Evolutionary conservation across 2,329 filamentous ascomycete genomes (phyloP).

Genomic region (Phyllosticta citrichinensis): DNA sequence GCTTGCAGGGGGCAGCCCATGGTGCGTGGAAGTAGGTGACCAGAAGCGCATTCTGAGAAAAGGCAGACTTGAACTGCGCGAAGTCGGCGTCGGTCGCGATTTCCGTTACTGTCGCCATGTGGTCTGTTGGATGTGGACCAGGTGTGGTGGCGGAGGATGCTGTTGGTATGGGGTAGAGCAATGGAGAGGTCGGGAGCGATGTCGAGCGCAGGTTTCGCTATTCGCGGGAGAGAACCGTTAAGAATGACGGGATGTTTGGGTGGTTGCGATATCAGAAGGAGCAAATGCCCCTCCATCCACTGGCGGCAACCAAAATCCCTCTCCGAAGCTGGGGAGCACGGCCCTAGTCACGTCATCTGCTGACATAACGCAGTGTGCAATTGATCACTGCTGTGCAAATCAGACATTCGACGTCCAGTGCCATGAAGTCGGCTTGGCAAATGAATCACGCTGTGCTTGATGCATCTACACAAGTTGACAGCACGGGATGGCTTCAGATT

Average conservation of each 20-base stretch:
- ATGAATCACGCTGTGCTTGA: too few species aligned
- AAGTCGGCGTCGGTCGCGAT: slow-evolving; percentile 67
- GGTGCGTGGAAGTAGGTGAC: slow-evolving; percentile 92
- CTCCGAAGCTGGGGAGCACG: not conserved
- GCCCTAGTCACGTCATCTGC: not conserved
- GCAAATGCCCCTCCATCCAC: not conserved
- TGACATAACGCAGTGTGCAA: not conserved
- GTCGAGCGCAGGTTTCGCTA: not conserved
- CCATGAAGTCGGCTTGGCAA: not conserved
- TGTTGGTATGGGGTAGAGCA: not conserved
- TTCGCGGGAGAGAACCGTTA: not conserved
- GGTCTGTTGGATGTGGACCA: not conserved
- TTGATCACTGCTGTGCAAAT: not conserved
- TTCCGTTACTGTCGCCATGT: slow-evolving; percentile 53
- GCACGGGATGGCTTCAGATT: not conserved
- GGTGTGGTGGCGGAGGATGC: not conserved
- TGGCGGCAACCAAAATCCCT: not conserved
- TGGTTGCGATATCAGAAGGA: not conserved
- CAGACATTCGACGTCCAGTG: not conserved
- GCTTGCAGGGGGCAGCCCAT: slow-evolving; percentile 91
- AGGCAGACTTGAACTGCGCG: slow-evolving; percentile 44
- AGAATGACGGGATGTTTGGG: not conserved
- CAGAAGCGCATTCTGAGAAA: slow-evolving; percentile 61
- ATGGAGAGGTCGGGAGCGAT: not conserved
- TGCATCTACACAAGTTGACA: too few species aligned